Percentiles rank a stretch among this genome's conserved stretches.
Conservation (phyloP, 176 grass and related monocot genomes). For the Pharus latifolius region DNA sequence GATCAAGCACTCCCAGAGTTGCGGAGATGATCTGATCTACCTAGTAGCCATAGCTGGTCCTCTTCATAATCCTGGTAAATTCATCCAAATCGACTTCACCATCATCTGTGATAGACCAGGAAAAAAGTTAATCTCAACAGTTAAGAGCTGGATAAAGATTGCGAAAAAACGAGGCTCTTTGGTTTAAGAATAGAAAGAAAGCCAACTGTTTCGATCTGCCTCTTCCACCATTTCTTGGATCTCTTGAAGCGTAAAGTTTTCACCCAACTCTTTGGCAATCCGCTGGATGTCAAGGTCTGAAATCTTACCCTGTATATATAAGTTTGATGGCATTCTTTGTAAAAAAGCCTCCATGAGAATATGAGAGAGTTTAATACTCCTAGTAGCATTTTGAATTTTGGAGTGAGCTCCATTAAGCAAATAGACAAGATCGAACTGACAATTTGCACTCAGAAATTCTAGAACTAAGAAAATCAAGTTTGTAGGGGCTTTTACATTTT, state of each 20-base stretch:
- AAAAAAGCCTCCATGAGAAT: not conserved
- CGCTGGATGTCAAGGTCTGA: slow-evolving; percentile 75
- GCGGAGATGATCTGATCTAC: not conserved
- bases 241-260: slow-evolving; percentile 66
- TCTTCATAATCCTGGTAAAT: slow-evolving; percentile 73
- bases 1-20: not conserved
- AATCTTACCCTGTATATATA: slow-evolving; percentile 63
- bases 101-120: slow-evolving; percentile 40
- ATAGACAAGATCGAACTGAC: not conserved
- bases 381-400: not conserved
- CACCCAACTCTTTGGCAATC: slow-evolving; percentile 71
- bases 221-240: slow-evolving; percentile 83
- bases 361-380: not conserved
- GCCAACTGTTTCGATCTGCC: slow-evolving; percentile 69
- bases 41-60: slow-evolving; percentile 61
- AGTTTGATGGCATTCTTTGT: not conserved
- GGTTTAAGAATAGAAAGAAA: not conserved
- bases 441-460: not conserved
- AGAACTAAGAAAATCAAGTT: not conserved
- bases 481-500: slow-evolving; percentile 60
- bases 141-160: not conserved
- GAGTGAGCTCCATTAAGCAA: not conserved
- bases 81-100: slow-evolving; percentile 75
- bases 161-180: not conserved
- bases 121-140: not conserved